Conservation (phyloP, 2,329 filamentous ascomycete genomes). For the Alternaria arbusti region DNA sequence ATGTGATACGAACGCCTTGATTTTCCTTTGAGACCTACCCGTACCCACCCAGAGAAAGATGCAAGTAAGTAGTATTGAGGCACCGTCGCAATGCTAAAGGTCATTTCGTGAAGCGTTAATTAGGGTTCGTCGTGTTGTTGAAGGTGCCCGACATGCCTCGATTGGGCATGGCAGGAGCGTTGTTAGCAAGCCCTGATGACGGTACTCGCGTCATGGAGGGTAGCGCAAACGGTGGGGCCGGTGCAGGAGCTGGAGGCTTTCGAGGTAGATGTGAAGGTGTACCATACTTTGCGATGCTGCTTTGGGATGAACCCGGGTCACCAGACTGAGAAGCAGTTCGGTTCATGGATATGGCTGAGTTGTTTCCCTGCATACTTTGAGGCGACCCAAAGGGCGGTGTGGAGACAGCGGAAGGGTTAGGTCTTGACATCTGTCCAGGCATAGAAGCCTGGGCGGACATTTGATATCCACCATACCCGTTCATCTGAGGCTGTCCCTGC, state of each 20-base stretch:
- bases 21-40: neutral
- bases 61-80: conserved; percentile 18
- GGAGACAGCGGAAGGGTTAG: conserved; percentile 35
- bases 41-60: conserved; percentile 11
- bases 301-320: conserved; percentile 35
- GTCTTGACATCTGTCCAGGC: conserved; percentile 34
- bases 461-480: conserved; percentile 35
- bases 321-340: conserved; percentile 34
- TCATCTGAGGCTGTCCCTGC: conserved; percentile 42
- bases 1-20: conserved; percentile 8
- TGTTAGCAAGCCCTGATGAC: conserved; percentile 19
- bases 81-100: conserved; percentile 39
- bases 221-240: conserved; percentile 37
- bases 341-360: conserved; percentile 26
- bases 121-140: conserved; percentile 15
- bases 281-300: conserved; percentile 63
- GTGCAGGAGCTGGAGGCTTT: conserved; percentile 58
- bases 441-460: conserved; percentile 30
- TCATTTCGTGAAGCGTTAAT: conserved; percentile 29
- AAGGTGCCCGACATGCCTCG: conserved; percentile 13
- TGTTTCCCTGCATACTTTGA: conserved; percentile 31
- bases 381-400: conserved; percentile 40
- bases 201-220: conserved; percentile 25
- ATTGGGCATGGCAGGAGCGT: conserved; percentile 9
- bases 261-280: conserved; percentile 61